Evolutionary conservation across 495 filamentous ascomycete genomes (phyloP).

Genomic region (Staphylotrichum tortipilum): DNA sequence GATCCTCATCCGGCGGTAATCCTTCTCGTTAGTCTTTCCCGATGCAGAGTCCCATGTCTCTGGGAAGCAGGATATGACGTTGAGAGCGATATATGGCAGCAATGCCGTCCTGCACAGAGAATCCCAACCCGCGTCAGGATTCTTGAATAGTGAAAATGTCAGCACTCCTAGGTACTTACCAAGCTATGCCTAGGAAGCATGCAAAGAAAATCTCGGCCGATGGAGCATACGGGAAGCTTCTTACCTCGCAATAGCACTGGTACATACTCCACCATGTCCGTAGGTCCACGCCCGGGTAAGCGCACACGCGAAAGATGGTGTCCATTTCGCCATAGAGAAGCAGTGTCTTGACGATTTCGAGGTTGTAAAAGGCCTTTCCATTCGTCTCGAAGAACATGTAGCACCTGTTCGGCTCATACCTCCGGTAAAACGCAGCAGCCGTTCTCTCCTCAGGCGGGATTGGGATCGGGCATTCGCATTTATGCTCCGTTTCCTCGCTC

Average conservation of each 20-base stretch:
- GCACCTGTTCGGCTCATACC: background rate
- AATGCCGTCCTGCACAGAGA: background rate
- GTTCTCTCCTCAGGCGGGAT: background rate
- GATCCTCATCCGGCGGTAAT: background rate
- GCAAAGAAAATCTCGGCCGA: no score
- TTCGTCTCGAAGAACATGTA: background rate
- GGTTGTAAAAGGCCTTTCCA: background rate
- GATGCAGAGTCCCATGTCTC: background rate
- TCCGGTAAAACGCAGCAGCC: background rate
- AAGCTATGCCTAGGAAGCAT: no score
- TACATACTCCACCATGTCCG: background rate
- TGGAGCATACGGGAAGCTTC: background rate
- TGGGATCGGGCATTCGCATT: background rate
- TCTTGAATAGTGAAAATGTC: background rate
- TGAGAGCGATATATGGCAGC: background rate
- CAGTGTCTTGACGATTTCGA: slow-evolving; percentile 1
- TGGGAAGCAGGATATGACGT: background rate
- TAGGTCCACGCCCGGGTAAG: background rate
- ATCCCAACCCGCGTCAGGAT: background rate
- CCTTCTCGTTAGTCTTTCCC: background rate
- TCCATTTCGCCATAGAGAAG: slow-evolving; percentile 1
- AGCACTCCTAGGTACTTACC: no score
- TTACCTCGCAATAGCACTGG: background rate
- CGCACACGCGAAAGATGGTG: background rate
- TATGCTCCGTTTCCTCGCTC: no score